Evolutionary conservation across 768 basidiomycete genomes (phyloP), one percentile per base, ranked within the genome.

Genomic region (Pisolithus sp.): DNA sequence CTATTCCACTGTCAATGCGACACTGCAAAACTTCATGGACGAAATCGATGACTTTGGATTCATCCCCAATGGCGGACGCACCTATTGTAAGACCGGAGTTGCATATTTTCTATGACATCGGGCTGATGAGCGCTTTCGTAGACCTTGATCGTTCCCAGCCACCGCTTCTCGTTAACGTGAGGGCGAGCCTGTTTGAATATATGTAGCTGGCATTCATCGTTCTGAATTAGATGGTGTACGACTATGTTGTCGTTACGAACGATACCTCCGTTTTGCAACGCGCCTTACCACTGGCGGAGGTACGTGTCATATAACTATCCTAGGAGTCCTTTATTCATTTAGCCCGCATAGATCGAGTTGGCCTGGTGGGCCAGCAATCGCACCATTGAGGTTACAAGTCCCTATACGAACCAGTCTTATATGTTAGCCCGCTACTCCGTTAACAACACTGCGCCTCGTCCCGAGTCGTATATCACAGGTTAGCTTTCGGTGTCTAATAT

Each of bases 11-110:
- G 87, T 79, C 51, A 88, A 89, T 56, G 81, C 74, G 12, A 89
- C 92, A 0, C 71, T 96, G 31, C 82, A 89, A 56, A 95, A 96
- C 71, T 96, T 97, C 62, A 93, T 96, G 92, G 93, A 97, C 61
- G 85, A 95, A 63, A 72, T 97, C 42, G 81, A 86, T 38, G 63
- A 65, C 21, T 81, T 89, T 59, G 94, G 94, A 0, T 97, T 96
- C 72, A 85, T 97, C 55, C 94, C 94, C 2, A 97, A 96, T 60
- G 94, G 94, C 7, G 93, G 92, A 4, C 78, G 93, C 10, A 91
- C 89, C 47, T 96, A 96, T 62, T 96, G 86, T 85, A 59, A 52
- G 70, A 64, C n/a, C 3, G 43, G 13, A 15, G 13, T 34, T 34
- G 0, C 34, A 17, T 20, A 1, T 5, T 7, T 43, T 43, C 17